These are phyloP conservation scores for Lizanozyma gosingica DNA, from an alignment of 1,139 yeast genomes.

Conservation along the genomic window DNA sequence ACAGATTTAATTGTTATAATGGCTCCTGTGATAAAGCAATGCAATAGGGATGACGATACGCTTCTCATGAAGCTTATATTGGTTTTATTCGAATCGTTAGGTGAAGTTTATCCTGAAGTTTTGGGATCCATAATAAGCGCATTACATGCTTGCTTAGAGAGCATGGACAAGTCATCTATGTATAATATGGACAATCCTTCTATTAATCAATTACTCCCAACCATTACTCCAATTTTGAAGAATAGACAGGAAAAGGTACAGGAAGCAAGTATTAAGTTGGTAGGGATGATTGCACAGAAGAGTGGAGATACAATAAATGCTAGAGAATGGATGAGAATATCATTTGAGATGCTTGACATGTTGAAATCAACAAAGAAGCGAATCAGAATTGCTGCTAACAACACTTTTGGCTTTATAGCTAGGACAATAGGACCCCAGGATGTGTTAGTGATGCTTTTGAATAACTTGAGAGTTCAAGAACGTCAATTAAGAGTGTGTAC, in stretches of 20 bases:
- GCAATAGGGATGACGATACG: slow-evolving; percentile 48
- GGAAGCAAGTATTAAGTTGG: slow-evolving; percentile 68
- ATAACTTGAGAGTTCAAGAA: slow-evolving; percentile 85
- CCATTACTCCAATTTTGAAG: slow-evolving; percentile 83
- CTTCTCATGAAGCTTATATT: slow-evolving; percentile 61
- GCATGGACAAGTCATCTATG: slow-evolving; percentile 26
- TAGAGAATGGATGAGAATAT: slow-evolving; percentile 95
- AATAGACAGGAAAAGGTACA: slow-evolving; percentile 91
- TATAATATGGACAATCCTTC: slow-evolving; percentile 68
- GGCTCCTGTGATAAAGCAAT: slow-evolving; percentile 58
- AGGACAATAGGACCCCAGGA: slow-evolving; percentile 95
- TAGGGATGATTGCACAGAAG: slow-evolving; percentile 75
- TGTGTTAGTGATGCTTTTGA: slow-evolving; percentile 74
- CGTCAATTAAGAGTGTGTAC: slow-evolving; percentile 95
- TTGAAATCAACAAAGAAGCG: slow-evolving; percentile 75
- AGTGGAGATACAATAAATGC: slow-evolving; percentile 87
- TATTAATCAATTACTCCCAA: slow-evolving; percentile 71
- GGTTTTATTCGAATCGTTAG: slow-evolving; percentile 81
- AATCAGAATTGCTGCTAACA: slow-evolving; percentile 79
- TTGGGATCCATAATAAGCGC: slow-evolving; percentile 80
- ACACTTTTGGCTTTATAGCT: slow-evolving; percentile 87
- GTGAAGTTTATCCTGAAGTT: slow-evolving; percentile 93
- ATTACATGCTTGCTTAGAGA: slow-evolving; percentile 36
- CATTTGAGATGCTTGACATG: slow-evolving; percentile 85
- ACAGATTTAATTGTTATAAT: slow-evolving; percentile 66